These are phyloP conservation scores for Solanum arcanum DNA, from an alignment of 257 asterid genomes.

Conservation along the genomic window DNA sequence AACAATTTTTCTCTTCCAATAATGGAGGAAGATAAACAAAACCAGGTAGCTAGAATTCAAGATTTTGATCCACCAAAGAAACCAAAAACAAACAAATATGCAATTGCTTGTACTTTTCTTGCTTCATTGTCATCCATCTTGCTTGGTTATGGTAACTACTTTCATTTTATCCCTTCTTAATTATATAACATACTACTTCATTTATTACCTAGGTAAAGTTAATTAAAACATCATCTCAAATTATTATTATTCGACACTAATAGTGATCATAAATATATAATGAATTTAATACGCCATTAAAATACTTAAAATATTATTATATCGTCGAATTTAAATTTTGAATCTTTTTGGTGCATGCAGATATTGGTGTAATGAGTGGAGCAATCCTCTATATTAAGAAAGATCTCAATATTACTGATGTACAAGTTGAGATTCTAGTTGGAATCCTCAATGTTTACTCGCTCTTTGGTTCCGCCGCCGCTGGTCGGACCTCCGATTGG, in stretches of 20 bases:
- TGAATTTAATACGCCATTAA: too few species aligned
- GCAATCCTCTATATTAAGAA: constrained; percentile 52
- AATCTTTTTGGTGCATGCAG: constrained; percentile 22
- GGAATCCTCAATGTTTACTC: constrained; percentile 64
- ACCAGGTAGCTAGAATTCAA: constrained; percentile 5
- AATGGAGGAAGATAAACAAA: background rate
- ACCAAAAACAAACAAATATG: constrained; percentile 46
- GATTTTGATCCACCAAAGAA: constrained; percentile 32
- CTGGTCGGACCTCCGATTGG: constrained; percentile 89
- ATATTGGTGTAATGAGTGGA: constrained; percentile 96
- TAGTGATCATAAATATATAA: too few species aligned
- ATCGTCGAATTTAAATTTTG: background rate
- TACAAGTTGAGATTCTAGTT: constrained; percentile 46
- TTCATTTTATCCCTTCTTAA: background rate
- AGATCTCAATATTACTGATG: constrained; percentile 19
- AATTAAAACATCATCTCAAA: background rate
- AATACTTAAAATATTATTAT: too few species aligned
- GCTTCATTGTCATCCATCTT: constrained; percentile 70
- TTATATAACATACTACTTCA: background rate
- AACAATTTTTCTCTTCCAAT: background rate
- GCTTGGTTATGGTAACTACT: constrained; percentile 48
- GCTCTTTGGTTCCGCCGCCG: constrained; percentile 73
- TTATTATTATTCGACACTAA: background rate
- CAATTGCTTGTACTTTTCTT: constrained; percentile 48
- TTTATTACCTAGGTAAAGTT: background rate